Evolutionary conservation across 495 filamentous ascomycete genomes (phyloP).

Genomic region (Evansstolkia leycettana): DNA sequence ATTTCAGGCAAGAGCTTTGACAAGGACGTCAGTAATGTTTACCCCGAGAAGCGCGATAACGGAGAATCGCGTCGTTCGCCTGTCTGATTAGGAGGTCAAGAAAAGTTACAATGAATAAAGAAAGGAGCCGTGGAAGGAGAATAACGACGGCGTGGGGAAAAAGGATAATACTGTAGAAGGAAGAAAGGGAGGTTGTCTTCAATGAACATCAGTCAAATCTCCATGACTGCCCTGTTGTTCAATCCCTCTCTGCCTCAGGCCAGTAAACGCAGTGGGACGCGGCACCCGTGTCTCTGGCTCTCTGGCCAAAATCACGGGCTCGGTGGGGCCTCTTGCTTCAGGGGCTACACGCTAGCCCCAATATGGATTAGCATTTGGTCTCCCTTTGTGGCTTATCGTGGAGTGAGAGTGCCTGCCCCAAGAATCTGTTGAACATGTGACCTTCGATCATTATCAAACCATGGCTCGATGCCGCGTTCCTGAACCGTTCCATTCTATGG

Average conservation of each 20-base stretch:
- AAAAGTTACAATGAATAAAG: not conserved
- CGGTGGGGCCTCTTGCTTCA: not conserved
- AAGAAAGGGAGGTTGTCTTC: not conserved
- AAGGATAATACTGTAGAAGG: not conserved
- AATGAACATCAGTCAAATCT: not conserved
- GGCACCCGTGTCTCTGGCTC: conserved; percentile 4
- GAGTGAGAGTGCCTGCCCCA: not conserved
- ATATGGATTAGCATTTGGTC: not conserved
- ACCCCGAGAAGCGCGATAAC: not conserved
- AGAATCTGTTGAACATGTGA: too few species aligned
- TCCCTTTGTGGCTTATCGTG: not conserved
- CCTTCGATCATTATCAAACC: too few species aligned
- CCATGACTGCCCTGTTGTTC: too few species aligned
- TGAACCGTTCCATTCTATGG: too few species aligned
- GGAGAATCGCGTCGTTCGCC: conserved; percentile 1
- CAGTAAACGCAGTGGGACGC: conserved; percentile 3
- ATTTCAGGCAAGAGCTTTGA: conserved; percentile 1
- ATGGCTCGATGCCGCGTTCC: too few species aligned
- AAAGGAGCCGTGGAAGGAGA: not conserved
- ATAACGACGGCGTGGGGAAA: not conserved
- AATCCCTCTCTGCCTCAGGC: not conserved
- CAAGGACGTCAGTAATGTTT: not conserved
- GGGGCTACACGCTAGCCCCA: conserved; percentile 2
- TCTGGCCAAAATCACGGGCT: not conserved
- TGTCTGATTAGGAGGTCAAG: not conserved